Evolutionary conservation across 352 stramenopile genomes (phyloP).

Genomic region (Paralagenidium karlingii): DNA sequence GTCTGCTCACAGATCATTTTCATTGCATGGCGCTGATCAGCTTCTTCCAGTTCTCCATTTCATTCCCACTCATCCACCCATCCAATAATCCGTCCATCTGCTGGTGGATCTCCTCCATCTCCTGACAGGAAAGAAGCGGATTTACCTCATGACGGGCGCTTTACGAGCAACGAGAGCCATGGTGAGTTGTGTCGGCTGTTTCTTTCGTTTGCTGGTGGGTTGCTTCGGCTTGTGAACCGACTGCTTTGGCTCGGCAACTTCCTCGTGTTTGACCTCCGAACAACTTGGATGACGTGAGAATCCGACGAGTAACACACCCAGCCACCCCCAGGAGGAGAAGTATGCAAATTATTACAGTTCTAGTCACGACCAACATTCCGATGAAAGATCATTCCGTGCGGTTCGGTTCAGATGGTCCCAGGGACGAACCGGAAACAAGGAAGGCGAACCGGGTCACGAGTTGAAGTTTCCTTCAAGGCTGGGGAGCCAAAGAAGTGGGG

Average conservation of each 20-base stretch:
- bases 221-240: background rate
- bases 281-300: background rate
- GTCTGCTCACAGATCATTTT: constrained; percentile 15
- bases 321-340: background rate
- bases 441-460: background rate
- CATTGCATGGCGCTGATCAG: background rate
- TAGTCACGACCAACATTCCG: background rate
- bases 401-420: too few relatives aligned
- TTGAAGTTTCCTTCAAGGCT: constrained; percentile 3
- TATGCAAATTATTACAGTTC: background rate
- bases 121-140: background rate
- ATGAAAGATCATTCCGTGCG: too few relatives aligned
- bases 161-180: constrained; percentile 19
- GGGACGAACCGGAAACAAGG: too few relatives aligned
- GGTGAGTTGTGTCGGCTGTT: constrained; percentile 6
- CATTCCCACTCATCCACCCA: too few relatives aligned
- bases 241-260: constrained; percentile 1
- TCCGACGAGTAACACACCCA: constrained; percentile 1
- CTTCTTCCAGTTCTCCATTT: too few relatives aligned
- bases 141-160: constrained; percentile 17
- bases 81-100: too few relatives aligned
- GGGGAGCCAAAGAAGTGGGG: constrained; percentile 12
- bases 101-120: too few relatives aligned
- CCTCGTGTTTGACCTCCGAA: constrained; percentile 1
- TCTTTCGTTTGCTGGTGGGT: constrained; percentile 5